These are phyloP conservation scores for Trypanosoma grayi DNA, from an alignment of 208 protist species.

Conservation along the genomic window DNA sequence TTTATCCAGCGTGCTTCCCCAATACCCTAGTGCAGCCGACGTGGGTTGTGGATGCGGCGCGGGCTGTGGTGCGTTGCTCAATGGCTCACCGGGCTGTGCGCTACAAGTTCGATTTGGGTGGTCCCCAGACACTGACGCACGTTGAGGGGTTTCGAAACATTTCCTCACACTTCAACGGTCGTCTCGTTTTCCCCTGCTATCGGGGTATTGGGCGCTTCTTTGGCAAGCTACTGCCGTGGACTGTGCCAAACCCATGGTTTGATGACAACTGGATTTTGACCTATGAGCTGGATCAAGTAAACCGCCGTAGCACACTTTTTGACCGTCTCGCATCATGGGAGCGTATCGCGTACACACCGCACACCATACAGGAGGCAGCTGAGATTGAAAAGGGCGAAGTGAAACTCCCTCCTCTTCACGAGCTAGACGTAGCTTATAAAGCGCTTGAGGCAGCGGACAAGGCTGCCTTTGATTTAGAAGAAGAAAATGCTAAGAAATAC, in stretches of 20 bases:
- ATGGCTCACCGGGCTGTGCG: constrained; percentile 81
- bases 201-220: constrained; percentile 82
- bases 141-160: constrained; percentile 84
- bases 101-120: constrained; percentile 91
- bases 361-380: constrained; percentile 77
- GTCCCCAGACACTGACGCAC: constrained; percentile 84
- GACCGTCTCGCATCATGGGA: constrained; percentile 89
- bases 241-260: constrained; percentile 88
- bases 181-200: constrained; percentile 82
- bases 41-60: constrained; percentile 90
- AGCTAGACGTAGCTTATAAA: constrained; percentile 73
- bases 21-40: constrained; percentile 90
- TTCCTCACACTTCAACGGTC: constrained; percentile 58
- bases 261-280: constrained; percentile 90
- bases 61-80: constrained; percentile 79
- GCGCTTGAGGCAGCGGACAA: constrained; percentile 78
- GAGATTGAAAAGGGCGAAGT: constrained; percentile 56
- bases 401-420: constrained; percentile 63
- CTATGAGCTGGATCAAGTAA: constrained; percentile 91
- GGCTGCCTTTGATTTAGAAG: constrained; percentile 77
- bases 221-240: constrained; percentile 78
- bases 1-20: constrained; percentile 88
- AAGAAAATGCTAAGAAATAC: constrained; percentile 83
- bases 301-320: constrained; percentile 85
- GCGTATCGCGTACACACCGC: constrained; percentile 77